phyloP scores from a whole-genome alignment of 1,284 basidiomycete species.

The Sporisorium scitamineum region DNA sequence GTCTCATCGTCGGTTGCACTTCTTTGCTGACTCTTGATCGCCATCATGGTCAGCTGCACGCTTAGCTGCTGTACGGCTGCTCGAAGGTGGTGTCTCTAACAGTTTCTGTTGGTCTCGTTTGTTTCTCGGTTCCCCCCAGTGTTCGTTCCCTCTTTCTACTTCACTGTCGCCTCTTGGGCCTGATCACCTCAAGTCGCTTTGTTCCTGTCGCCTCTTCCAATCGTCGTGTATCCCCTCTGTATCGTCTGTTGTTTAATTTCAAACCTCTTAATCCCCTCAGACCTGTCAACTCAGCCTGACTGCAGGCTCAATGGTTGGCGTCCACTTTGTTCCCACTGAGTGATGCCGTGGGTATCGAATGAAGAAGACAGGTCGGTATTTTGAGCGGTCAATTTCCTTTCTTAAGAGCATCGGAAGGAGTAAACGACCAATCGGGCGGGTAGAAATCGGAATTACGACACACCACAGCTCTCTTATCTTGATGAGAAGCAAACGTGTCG shows the following conservation, averaged over 20 bases:
- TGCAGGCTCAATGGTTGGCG: no score
- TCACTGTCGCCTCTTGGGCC: not conserved
- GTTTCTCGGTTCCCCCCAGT: not conserved
- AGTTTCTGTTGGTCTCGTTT: not conserved
- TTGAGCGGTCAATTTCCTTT: not conserved
- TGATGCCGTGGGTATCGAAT: not conserved
- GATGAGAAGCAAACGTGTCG: no score
- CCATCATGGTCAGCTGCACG: not conserved
- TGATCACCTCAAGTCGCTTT: conserved; percentile 5
- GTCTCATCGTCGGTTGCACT: not conserved
- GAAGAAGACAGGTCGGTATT: not conserved
- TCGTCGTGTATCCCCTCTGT: not conserved
- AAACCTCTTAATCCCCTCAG: not conserved
- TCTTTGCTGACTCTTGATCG: not conserved
- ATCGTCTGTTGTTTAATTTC: not conserved
- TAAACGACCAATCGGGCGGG: not conserved
- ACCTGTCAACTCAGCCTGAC: not conserved
- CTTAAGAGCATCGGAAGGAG: not conserved
- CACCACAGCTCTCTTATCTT: not conserved
- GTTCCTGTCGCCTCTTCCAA: conserved; percentile 5
- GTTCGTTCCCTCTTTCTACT: not conserved
- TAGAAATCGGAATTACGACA: conserved; percentile 5
- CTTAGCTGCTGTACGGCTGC: not conserved
- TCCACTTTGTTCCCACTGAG: not conserved
- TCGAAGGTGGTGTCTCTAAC: not conserved